Base-by-base conservation (phyloP, 345 rosid genomes). In the Aquilaria yunnanensis region DNA sequence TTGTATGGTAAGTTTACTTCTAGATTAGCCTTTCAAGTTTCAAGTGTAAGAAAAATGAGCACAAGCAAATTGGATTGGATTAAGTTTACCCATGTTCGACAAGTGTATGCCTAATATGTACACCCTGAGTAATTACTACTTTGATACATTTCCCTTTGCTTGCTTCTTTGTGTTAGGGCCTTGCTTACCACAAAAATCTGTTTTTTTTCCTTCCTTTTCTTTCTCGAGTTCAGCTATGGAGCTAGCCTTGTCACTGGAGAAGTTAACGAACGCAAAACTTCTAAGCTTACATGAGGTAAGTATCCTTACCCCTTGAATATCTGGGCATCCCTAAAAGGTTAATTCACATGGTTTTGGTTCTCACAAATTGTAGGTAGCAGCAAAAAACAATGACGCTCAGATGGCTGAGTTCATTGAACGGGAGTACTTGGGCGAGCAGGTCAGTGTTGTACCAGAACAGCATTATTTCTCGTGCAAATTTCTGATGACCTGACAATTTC, bases 231-330 rank as follows among this genome's bases (percentile, higher is more conserved):
- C 77, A 86, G 89, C 93, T 2, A 84, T 84, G 89, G 93, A 86
- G 67, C 63, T 86, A 16, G 81, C 89, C 13, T 59, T 86, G 59
- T 77, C 83, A 2, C 45, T 86, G 71, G 93, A 86, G 77, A 84
- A 86, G 84, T 51, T 86, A 59, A 74, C 69, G 32, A 84, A 78
- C 67, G 81, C 75, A 47, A 86, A 86, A 69, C 84, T 84, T 31
- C 64, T 84, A 47, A 73, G 34, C 72, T 58, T 86, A 70, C 84
- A 78, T 48, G 50, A 47, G 30, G 93, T 84, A 73, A 77, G 32
- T 9, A 37, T 37, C 43, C 43, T 37, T 37, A 9, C 43, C 43
- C 8, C 43, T 37, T 5, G 43, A 37, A 37, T 37, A 37, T 37
- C 8, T 37, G 43, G 43, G 43, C 43, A 37, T 16, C 37, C 23